These are phyloP conservation scores for Salix viminalis DNA, from an alignment of 345 rosid genomes.

Conservation along the genomic window DNA sequence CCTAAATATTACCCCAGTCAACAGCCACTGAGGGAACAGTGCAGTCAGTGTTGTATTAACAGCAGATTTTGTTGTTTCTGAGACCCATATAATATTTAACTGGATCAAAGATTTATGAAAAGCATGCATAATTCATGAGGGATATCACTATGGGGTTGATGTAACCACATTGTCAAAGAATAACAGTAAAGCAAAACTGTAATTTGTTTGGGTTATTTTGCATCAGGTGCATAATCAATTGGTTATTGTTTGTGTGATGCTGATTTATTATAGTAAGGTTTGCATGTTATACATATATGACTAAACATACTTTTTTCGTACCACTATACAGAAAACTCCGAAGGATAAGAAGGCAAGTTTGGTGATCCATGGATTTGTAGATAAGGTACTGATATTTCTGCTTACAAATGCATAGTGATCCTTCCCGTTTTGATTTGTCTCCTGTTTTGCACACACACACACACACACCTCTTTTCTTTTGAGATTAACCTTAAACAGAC, in stretches of 20 bases:
- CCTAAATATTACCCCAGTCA: too few species aligned
- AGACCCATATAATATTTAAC: too few species aligned
- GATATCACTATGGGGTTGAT: too few species aligned
- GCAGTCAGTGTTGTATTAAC: too few species aligned
- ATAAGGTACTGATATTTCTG: conserved; percentile 53
- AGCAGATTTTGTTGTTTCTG: too few species aligned
- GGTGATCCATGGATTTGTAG: conserved; percentile 89
- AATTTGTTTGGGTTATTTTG: neutral
- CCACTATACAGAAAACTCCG: conserved; percentile 70
- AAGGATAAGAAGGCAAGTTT: conserved; percentile 93
- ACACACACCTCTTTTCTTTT: neutral
- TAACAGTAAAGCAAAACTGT: too few species aligned
- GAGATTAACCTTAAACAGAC: neutral
- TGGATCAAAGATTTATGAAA: neutral
- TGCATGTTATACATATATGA: neutral
- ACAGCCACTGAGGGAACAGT: too few species aligned
- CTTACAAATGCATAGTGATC: neutral
- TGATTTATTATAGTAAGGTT: neutral
- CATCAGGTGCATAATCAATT: neutral
- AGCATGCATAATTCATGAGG: neutral
- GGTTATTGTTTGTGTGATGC: neutral
- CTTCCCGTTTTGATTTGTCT: neutral
- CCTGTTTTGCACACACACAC: too few species aligned
- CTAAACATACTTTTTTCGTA: neutral
- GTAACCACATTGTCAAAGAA: too few species aligned